These are phyloP conservation scores for Aspergillus leporis DNA, from an alignment of 495 filamentous ascomycete genomes.

Conservation along the genomic window DNA sequence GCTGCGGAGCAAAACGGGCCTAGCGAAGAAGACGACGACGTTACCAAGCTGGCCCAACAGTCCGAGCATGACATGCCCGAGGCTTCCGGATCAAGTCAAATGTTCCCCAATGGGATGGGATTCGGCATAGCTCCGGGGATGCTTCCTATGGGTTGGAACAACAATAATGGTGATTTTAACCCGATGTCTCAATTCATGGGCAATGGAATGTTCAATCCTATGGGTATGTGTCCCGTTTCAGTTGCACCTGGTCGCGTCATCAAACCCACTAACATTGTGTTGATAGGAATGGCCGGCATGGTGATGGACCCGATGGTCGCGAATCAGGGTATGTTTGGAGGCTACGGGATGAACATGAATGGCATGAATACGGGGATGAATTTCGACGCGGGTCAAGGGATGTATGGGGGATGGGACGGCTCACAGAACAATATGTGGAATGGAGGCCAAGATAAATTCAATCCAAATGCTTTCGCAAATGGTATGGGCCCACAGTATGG, in stretches of 20 bases:
- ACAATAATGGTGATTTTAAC: constrained; percentile 62
- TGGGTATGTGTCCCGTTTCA: constrained; percentile 65
- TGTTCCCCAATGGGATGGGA: constrained; percentile 28
- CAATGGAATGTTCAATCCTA: constrained; percentile 67
- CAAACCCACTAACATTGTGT: constrained; percentile 13
- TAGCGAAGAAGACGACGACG: constrained; percentile 22
- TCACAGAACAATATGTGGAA: constrained; percentile 67
- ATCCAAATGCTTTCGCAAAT: constrained; percentile 73
- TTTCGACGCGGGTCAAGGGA: constrained; percentile 64
- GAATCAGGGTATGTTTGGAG: constrained; percentile 84
- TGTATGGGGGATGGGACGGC: constrained; percentile 66
- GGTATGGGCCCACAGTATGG: constrained; percentile 83
- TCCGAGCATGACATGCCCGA: constrained; percentile 26
- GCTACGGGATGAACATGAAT: constrained; percentile 89
- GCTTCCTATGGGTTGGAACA: constrained; percentile 68
- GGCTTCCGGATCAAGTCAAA: constrained; percentile 14
- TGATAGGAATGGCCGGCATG: constrained; percentile 73
- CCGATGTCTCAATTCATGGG: constrained; percentile 75
- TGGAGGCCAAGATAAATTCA: constrained; percentile 67
- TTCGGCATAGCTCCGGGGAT: constrained; percentile 38
- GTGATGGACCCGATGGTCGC: constrained; percentile 87
- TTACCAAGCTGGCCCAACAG: constrained; percentile 20
- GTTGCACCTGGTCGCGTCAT: background rate
- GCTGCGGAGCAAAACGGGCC: constrained; percentile 14
- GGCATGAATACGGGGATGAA: constrained; percentile 82